A percentile compares a stretch with the other conserved stretches of the same genome.
Evolutionary conservation across 2,329 filamentous ascomycete species (phyloP).

Genomic region (Bisporella sp.): DNA sequence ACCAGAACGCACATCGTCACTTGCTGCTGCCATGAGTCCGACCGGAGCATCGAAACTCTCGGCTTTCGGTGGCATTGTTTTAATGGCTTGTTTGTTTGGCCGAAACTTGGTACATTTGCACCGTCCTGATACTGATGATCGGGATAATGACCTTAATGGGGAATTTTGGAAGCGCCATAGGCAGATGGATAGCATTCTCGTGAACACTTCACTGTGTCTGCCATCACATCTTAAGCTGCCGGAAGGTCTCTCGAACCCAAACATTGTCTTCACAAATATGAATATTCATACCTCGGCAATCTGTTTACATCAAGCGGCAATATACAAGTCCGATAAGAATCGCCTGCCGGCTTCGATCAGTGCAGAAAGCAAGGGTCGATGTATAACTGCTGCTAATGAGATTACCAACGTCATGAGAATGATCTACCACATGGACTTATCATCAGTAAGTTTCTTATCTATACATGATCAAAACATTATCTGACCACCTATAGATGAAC

Average conservation of each 20-base stretch:
- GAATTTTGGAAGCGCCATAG: slow-evolving; percentile 95
- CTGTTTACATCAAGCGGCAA: slow-evolving; percentile 95
- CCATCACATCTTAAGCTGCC: slow-evolving; percentile 76
- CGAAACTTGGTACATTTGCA: slow-evolving; percentile 88
- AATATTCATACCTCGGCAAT: slow-evolving; percentile 94
- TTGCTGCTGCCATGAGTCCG: slow-evolving; percentile 64
- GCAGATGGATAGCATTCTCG: slow-evolving; percentile 79
- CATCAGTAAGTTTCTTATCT: slow-evolving; percentile 50
- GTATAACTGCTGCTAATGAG: slow-evolving; percentile 87
- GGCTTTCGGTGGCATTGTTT: slow-evolving; percentile 69
- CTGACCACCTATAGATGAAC: slow-evolving; percentile 60
- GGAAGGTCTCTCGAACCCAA: slow-evolving; percentile 65
- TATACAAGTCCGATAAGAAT: slow-evolving; percentile 94
- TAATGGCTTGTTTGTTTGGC: slow-evolving; percentile 87
- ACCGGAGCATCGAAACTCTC: slow-evolving; percentile 69
- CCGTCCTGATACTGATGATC: slow-evolving; percentile 73
- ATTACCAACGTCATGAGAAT: slow-evolving; percentile 94
- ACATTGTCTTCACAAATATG: slow-evolving; percentile 93
- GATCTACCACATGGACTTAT: slow-evolving; percentile 83
- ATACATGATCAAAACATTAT: too few species aligned
- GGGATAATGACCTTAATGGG: slow-evolving; percentile 81
- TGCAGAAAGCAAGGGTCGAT: slow-evolving; percentile 85
- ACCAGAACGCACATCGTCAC: slow-evolving; percentile 61
- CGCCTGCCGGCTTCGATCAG: slow-evolving; percentile 68
- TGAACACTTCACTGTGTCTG: slow-evolving; percentile 80